Base-by-base conservation (phyloP, 2,329 filamentous ascomycete genomes). In the Aspergillus brasiliensis region DNA sequence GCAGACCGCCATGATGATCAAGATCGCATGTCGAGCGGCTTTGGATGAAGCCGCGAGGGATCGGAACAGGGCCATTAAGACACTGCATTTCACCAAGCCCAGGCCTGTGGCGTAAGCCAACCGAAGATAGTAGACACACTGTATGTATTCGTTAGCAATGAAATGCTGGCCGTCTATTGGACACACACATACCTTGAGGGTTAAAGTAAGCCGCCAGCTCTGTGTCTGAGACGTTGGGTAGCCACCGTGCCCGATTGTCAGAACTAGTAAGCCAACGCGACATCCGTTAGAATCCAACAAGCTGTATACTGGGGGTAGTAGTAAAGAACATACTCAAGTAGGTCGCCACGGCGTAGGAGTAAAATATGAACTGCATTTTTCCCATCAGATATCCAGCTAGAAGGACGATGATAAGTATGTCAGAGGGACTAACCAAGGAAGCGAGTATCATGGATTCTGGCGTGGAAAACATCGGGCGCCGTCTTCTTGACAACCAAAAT, bases 211-310 rank as follows among this genome's bases (percentile, higher is more conserved):
- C 27, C 51, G 37, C 57, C 57, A 59, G 17, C 28, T 11, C 15
- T 46, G 40, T 8, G 25, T 55, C 13, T 44, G 40, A 8, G 51
- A 55, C 11, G 19, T 51, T 37, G 42, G 51, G 21, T 59, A 55
- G 19, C 57, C 57, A 25, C 37, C 25, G 13, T 56, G 49, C n/a
- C 57, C 57, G 23, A 59, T 55, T 15, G 42, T 47, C 44, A 56
- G 37, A n/a, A 49, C 57, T 59, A 23, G 31, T 34, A 34, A 13
- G n/a, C 5, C 13, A 38, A 46, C 28, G 27, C 11, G n/a, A n/a
- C 19, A 13, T 40, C 13, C 11, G 28, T 59, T 55, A 46, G 44
- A 23, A 19, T 40, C 3, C 11, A 44, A 40, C 17, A n/a, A 40
- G 34, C 31, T 11, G 17, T 4, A n/a, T 42, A 21, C 15, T n/a